Percentiles rank a stretch among this genome's conserved stretches.
phyloP scores from a whole-genome alignment of 495 filamentous ascomycete genomes.

The Neurospora sp. region DNA sequence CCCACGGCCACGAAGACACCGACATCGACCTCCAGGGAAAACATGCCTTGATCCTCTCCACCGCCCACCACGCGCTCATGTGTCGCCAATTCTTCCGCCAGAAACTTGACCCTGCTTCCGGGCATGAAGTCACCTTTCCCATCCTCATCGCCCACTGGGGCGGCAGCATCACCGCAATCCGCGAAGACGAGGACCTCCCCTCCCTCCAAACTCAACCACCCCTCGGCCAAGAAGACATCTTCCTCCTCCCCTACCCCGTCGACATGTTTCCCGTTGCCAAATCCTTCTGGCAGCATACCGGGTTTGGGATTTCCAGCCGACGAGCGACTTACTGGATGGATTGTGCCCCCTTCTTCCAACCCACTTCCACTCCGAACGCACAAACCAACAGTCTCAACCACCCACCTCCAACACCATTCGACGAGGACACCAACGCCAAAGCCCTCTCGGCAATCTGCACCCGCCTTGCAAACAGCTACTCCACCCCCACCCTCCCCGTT shows the following conservation, averaged over 20 bases:
- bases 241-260: slow-evolving; percentile 6
- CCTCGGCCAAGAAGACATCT: slow-evolving; percentile 7
- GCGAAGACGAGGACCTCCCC: background rate
- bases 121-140: background rate
- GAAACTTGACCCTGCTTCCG: background rate
- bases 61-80: background rate
- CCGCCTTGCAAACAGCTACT: slow-evolving; percentile 1
- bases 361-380: background rate
- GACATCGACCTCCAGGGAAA: background rate
- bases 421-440: background rate
- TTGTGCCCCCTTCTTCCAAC: background rate
- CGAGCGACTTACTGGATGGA: slow-evolving; percentile 13
- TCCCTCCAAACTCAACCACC: background rate
- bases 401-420: background rate
- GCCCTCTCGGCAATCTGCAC: background rate
- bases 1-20: background rate
- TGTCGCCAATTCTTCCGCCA: background rate
- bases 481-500: background rate
- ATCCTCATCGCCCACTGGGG: slow-evolving; percentile 4
- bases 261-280: slow-evolving; percentile 5
- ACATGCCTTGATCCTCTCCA: background rate
- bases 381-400: background rate
- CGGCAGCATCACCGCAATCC: background rate
- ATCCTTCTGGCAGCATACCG: slow-evolving; percentile 21
- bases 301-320: slow-evolving; percentile 21